These are phyloP conservation scores for Trichosanthes cucumerina DNA, from an alignment of 306 rosid species.

Conservation along the genomic window DNA sequence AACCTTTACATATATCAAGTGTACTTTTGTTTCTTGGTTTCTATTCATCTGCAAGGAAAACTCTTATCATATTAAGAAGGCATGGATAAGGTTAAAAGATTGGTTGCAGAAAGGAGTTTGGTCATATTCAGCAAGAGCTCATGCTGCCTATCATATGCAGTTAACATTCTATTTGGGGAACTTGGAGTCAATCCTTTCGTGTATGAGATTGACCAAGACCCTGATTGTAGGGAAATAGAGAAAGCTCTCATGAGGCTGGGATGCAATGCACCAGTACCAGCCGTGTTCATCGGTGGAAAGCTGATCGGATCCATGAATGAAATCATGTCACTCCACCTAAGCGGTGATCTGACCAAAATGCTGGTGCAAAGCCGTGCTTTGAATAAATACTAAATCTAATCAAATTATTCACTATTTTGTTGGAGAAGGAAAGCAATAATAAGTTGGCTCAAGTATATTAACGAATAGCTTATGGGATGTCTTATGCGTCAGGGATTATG, in stretches of 20 bases:
- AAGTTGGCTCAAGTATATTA: slow-evolving; percentile 38
- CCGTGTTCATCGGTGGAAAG: slow-evolving; percentile 84
- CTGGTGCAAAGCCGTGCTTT: slow-evolving; percentile 40
- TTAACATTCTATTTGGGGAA: slow-evolving; percentile 57
- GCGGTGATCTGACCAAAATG: slow-evolving; percentile 50
- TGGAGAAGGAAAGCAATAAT: slow-evolving; percentile 32
- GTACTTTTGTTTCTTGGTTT: not conserved
- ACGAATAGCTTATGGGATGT: slow-evolving; percentile 25
- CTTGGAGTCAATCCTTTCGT: slow-evolving; percentile 46
- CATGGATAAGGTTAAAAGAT: slow-evolving; percentile 79
- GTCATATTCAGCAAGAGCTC: slow-evolving; percentile 95
- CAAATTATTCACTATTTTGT: slow-evolving; percentile 20
- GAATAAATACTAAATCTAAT: slow-evolving; percentile 9
- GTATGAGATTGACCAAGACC: slow-evolving; percentile 75
- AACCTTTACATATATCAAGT: slow-evolving; percentile 7
- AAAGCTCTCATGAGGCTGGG: slow-evolving; percentile 66
- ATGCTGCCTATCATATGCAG: slow-evolving; percentile 85
- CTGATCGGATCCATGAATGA: slow-evolving; percentile 84
- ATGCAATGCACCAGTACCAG: slow-evolving; percentile 59
- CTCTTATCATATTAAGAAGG: not conserved
- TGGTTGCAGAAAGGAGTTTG: slow-evolving; percentile 74
- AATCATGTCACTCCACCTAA: slow-evolving; percentile 91
- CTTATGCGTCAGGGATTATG: slow-evolving; percentile 25
- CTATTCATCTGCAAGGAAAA: not conserved
- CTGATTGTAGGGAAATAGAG: slow-evolving; percentile 88